Conservation (phyloP, 1,139 yeast species). For the Komagataea norvegica region DNA sequence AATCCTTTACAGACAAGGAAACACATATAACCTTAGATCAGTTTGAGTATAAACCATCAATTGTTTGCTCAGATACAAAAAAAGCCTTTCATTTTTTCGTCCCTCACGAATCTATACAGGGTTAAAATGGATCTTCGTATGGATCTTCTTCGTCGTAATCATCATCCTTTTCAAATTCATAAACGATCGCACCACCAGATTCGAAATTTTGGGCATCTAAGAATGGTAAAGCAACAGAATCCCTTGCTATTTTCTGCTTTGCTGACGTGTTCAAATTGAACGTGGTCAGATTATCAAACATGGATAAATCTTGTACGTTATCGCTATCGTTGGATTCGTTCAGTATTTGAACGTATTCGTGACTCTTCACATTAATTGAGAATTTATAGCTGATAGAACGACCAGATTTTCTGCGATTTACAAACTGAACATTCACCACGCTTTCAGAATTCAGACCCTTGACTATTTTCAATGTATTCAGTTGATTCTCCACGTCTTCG, state of each 20-base stretch:
- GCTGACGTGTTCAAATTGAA: constrained; percentile 75
- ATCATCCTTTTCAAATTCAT: constrained; percentile 77
- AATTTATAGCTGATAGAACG: constrained; percentile 59
- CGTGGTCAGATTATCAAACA: constrained; percentile 73
- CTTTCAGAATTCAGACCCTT: constrained; percentile 42
- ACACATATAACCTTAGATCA: too few relatives aligned
- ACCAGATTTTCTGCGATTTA: constrained; percentile 80
- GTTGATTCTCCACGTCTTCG: constrained; percentile 43
- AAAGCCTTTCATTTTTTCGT: too few relatives aligned
- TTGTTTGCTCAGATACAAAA: too few relatives aligned
- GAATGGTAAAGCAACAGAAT: constrained; percentile 83
- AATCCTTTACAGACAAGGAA: too few relatives aligned
- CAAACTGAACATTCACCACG: constrained; percentile 46
- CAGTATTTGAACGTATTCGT: constrained; percentile 42
- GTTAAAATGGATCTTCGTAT: constrained; percentile 85
- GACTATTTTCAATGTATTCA: constrained; percentile 46
- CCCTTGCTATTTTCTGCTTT: constrained; percentile 72
- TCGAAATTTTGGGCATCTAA: constrained; percentile 83
- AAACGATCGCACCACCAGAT: constrained; percentile 86
- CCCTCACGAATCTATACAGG: too few relatives aligned
- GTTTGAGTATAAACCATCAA: too few relatives aligned
- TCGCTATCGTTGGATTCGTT: constrained; percentile 35
- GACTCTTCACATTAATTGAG: constrained; percentile 46
- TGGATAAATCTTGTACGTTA: constrained; percentile 23
- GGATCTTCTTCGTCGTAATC: constrained; percentile 98